Evolutionary conservation across 108 stramenopile species (phyloP), one percentile per base, ranked within the genome.

Genomic region (Cylindrotheca fusiformis): DNA sequence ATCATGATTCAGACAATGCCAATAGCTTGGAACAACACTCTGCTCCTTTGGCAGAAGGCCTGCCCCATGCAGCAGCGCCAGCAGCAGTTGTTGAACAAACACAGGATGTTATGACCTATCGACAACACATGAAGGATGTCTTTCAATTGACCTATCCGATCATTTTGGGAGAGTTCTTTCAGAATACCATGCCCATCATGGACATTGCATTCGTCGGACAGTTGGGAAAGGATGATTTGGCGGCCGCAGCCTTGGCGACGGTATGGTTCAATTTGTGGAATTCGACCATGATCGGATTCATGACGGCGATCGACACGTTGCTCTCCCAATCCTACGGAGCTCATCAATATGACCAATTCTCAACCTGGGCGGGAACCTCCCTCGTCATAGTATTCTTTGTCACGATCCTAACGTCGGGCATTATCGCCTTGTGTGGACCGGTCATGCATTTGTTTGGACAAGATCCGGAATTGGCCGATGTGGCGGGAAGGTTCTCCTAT

Each of bases 201-300:
- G 74, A 76, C 36, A 30, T 69, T 36, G 68, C 56, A 0, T 78
- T 78, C 45, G 71, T 73, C 36, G 77, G 78, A n/a, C 54, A 71
- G 32, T 56, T 79, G 5, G n/a, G n/a, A n/a, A 60, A 59, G 8
- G 55, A 79, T 58, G 78, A 79, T 24, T 50, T 79, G 18, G 78
- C 74, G 10, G 61, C 65, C 4, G 74, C 70, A 8, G 74, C 78
- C 3, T 50, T 79, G 22, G 78, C 78, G 17, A 79, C 65, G 3
- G 74, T 63, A 3, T 79, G 78, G 78, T 79, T 75, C 65, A 71
- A 79, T 45, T 32, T 78, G 30, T 79, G 74, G 74, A 75, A 79
- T 50, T 26, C 66, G 1, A 48, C 70, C 28, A 79, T 75, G 69
- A 48, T 67, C 24, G 78, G 78, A 3, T 75, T 75, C 57, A 63